These are phyloP conservation scores for Misopates orontium DNA, from an alignment of 257 asterid species.

Conservation along the genomic window DNA sequence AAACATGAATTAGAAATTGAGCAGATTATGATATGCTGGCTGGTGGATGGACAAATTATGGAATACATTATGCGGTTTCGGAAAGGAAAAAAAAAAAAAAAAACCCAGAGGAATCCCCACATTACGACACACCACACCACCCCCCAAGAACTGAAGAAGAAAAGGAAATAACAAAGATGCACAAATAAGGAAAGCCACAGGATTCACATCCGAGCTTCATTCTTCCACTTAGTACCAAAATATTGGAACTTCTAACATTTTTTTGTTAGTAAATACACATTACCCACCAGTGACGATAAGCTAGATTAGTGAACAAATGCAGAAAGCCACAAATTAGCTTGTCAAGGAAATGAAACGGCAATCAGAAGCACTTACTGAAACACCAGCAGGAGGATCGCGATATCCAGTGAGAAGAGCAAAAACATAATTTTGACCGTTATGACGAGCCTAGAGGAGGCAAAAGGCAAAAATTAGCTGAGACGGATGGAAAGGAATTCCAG, in stretches of 20 bases:
- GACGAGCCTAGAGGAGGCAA: conserved; percentile 63
- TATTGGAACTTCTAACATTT: neutral
- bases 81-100: no score
- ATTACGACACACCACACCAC: no score
- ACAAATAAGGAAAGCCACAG: neutral
- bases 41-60: no score
- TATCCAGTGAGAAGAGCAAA: conserved; percentile 74
- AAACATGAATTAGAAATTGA: no score
- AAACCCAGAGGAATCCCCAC: no score
- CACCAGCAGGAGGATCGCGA: conserved; percentile 82
- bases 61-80: no score
- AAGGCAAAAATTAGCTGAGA: conserved; percentile 20
- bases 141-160: no score
- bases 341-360: conserved; percentile 6
- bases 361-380: conserved; percentile 52
- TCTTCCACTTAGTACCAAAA: neutral
- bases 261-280: neutral
- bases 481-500: neutral
- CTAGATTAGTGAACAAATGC: neutral
- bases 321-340: neutral
- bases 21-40: no score
- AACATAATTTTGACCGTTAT: conserved; percentile 76
- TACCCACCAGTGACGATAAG: neutral
- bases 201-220: conserved; percentile 7
- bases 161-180: no score